Evolutionary conservation across 495 filamentous ascomycete genomes (phyloP), one percentile per base, ranked within the genome.

Genomic region (Collariella sp.): DNA sequence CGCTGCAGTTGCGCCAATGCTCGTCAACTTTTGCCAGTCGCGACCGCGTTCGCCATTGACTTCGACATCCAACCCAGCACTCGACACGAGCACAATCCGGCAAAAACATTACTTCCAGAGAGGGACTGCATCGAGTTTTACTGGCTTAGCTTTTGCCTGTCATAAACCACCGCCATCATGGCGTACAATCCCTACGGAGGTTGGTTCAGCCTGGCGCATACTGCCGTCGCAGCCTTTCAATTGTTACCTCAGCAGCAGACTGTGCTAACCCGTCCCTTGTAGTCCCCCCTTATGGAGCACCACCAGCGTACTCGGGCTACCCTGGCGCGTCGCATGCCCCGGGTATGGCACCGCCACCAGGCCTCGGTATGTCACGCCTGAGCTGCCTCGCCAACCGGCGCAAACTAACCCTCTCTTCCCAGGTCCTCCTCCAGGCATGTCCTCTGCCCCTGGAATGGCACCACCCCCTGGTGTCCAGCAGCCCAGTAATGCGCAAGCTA

Each of bases 181-280:
- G 84, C 89, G 70, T 91, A 89, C 70, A 88, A 90, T 71, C 83
- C 80, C 31, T 91, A 90, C 64, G 84, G 83, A 78, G 75, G 88
- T 89, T 70, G 69, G 78, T 67, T n/a, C 50, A 41, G 47, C 55
- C 53, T 49, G 48, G 29, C 33, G 23, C 22, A 6, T 43, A 36
- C 23, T 40, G 26, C 41, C 10, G 19, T 54, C 18, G 29, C 29
- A 36, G 36, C 49, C 48, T 41, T 34, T n/a, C 20, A 13, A 15
- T 11, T n/a, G 11, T 26, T 18, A 1, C 16, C 10, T 13, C 13
- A 16, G 9, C 40, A 31, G 33, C 20, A 43, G 22, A 31, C 26
- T 31, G 7, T 45, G 31, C 52, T 66, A 26, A 65, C 57, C 52
- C 7, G 40, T 9, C n/a, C 35, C 6, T 34, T 11, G 35, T 47